These are phyloP conservation scores for Arthrinium puccinioides DNA, from an alignment of 2,329 filamentous ascomycete species.

Conservation along the genomic window DNA sequence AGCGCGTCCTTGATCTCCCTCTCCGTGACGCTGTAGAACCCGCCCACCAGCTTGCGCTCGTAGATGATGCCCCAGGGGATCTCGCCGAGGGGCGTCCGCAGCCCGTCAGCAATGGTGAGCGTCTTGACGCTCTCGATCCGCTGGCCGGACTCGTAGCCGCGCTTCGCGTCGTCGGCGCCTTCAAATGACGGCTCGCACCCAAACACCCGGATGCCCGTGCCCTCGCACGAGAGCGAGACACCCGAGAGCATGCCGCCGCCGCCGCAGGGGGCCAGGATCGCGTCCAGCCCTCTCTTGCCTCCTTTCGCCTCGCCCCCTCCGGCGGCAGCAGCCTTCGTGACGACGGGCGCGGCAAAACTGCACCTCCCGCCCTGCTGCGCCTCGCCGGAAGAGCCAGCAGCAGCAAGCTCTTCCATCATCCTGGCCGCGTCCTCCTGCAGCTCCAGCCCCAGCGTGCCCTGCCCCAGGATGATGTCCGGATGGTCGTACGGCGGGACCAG, in stretches of 20 bases:
- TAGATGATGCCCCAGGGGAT: conserved; percentile 74
- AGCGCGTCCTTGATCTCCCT: conserved; percentile 74
- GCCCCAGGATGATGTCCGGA: conserved; percentile 82
- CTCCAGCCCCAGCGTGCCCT: conserved; percentile 85
- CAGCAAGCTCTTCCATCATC: conserved; percentile 31
- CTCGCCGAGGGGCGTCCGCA: conserved; percentile 73
- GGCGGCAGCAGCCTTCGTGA: conserved; percentile 5
- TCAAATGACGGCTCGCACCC: conserved; percentile 79
- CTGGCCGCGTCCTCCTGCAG: conserved; percentile 64
- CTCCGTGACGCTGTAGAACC: conserved; percentile 69
- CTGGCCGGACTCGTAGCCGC: conserved; percentile 57
- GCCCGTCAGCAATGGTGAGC: conserved; percentile 80
- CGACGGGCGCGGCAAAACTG: conserved; percentile 6
- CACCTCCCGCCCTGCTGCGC: background rate
- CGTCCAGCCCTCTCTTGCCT: conserved; percentile 43
- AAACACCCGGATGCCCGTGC: conserved; percentile 69
- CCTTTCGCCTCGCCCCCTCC: conserved; percentile 6
- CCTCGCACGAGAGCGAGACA: conserved; percentile 67
- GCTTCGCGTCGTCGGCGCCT: conserved; percentile 74
- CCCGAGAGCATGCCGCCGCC: conserved; percentile 86
- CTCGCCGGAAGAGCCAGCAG: conserved; percentile 9
- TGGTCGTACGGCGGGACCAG: conserved; percentile 90
- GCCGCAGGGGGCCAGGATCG: conserved; percentile 75
- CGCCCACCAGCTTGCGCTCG: conserved; percentile 60
- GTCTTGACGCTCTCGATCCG: conserved; percentile 64